Evolutionary conservation across 306 rosid genomes (phyloP).

Genomic region (Cucurbita moschata): DNA sequence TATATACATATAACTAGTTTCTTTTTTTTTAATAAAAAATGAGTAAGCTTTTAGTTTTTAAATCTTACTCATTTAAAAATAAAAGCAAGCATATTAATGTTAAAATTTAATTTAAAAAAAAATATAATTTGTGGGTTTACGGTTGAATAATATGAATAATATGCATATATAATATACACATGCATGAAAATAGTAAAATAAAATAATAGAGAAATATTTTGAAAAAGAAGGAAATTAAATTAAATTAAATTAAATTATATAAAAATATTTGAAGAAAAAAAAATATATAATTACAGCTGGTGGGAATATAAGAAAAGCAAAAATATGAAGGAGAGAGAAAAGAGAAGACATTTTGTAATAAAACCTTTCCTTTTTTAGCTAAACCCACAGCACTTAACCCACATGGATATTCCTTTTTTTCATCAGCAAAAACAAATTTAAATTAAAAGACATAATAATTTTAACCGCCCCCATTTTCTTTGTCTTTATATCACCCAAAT

Average conservation of each 20-base stretch:
- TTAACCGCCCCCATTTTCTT: constrained; percentile 16
- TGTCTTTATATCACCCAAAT: constrained; percentile 2
- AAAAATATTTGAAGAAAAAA: neutral
- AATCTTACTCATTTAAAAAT: too few species aligned
- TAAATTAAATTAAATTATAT: neutral
- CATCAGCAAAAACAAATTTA: constrained; percentile 10
- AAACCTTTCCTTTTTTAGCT: constrained; percentile 32
- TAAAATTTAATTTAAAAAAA: too few species aligned
- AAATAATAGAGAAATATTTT: neutral
- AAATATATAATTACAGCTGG: neutral
- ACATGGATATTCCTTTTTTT: constrained; percentile 21
- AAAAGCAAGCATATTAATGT: too few species aligned
- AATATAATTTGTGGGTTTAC: too few species aligned
- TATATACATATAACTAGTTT: too few species aligned
- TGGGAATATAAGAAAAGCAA: neutral
- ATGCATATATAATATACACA: too few species aligned
- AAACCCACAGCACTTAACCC: constrained; percentile 32
- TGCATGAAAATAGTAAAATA: neutral
- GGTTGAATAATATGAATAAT: too few species aligned
- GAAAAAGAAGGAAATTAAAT: neutral
- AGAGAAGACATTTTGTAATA: constrained; percentile 15
- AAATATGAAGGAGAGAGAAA: constrained; percentile 9
- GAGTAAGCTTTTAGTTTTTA: too few species aligned
- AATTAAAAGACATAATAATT: neutral
- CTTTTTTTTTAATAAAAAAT: too few species aligned